A percentile compares a stretch with the other conserved stretches of the same genome.
These are phyloP conservation scores for Rhizopus delemar DNA, from an alignment of 371 early-diverging fungal species.

Conservation along the genomic window DNA sequence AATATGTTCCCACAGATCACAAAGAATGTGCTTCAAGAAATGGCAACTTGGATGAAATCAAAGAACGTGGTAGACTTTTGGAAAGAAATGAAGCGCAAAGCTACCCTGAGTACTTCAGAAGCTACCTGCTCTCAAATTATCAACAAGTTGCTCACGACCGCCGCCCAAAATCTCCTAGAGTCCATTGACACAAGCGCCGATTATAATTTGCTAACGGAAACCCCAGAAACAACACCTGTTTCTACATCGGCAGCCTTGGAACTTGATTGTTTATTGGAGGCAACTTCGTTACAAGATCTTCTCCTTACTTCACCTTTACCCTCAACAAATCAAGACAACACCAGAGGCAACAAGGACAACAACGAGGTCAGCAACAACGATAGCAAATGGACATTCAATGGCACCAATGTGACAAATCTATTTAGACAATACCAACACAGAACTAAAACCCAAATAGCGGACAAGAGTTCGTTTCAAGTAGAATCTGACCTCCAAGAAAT, in stretches of 20 bases:
- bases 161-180: constrained; percentile 11
- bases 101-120: constrained; percentile 7
- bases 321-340: constrained; percentile 13
- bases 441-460: constrained; percentile 1
- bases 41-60: constrained; percentile 13
- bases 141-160: constrained; percentile 14
- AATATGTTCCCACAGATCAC: constrained; percentile 14
- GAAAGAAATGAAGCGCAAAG: constrained; percentile 16
- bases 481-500: constrained; percentile 10
- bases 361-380: constrained; percentile 10
- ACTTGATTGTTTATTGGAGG: constrained; percentile 7
- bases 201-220: constrained; percentile 8
- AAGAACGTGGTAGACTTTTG: constrained; percentile 9
- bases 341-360: constrained; percentile 7
- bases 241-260: constrained; percentile 8
- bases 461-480: constrained; percentile 10
- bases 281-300: constrained; percentile 3
- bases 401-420: constrained; percentile 8
- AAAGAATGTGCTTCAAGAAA: constrained; percentile 11
- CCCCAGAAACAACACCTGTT: constrained; percentile 4
- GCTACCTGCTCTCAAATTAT: constrained; percentile 10
- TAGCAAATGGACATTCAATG: constrained; percentile 6
- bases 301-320: constrained; percentile 7
- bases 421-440: constrained; percentile 4
- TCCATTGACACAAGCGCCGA: constrained; percentile 10